A percentile compares a stretch with the other conserved stretches of the same genome.
These are phyloP conservation scores for Hyaloscypha hepaticicola DNA, from an alignment of 495 filamentous ascomycete genomes.

Conservation along the genomic window DNA sequence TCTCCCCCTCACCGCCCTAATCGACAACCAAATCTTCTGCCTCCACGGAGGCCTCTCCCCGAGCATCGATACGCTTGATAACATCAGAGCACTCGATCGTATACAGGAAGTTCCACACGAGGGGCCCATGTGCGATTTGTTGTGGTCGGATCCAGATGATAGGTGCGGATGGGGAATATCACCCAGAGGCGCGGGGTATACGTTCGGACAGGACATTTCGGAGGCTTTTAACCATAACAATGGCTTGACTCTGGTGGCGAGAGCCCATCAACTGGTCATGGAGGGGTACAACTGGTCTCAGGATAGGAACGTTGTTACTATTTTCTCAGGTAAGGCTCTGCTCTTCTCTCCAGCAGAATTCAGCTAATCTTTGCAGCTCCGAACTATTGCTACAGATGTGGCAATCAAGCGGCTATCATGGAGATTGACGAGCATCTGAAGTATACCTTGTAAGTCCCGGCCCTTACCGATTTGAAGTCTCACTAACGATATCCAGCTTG, in stretches of 20 bases:
- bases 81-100: slow-evolving; percentile 91
- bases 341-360: not conserved
- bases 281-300: slow-evolving; percentile 99
- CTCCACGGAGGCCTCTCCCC: slow-evolving; percentile 95
- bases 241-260: slow-evolving; percentile 90
- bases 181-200: slow-evolving; percentile 95
- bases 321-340: slow-evolving; percentile 62
- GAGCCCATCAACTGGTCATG: slow-evolving; percentile 99
- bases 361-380: slow-evolving; percentile 68
- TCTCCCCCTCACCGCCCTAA: slow-evolving; percentile 94
- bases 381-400: slow-evolving; percentile 98
- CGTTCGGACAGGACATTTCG: slow-evolving; percentile 98
- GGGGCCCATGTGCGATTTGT: slow-evolving; percentile 96
- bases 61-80: slow-evolving; percentile 96
- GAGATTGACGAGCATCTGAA: slow-evolving; percentile 99
- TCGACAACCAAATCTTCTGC: slow-evolving; percentile 99
- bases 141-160: slow-evolving; percentile 98
- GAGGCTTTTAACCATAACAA: slow-evolving; percentile 99
- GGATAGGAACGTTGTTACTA: slow-evolving; percentile 93
- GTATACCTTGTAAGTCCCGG: slow-evolving; percentile 92
- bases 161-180: slow-evolving; percentile 98
- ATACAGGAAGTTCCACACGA: slow-evolving; percentile 99
- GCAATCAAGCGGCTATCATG: slow-evolving; percentile 99
- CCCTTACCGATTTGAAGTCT: slow-evolving; percentile 1
- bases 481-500: slow-evolving; percentile 58